Evolutionary conservation across 371 early-diverging fungal genomes (phyloP).

Genomic region (Mucor plumbeus): DNA sequence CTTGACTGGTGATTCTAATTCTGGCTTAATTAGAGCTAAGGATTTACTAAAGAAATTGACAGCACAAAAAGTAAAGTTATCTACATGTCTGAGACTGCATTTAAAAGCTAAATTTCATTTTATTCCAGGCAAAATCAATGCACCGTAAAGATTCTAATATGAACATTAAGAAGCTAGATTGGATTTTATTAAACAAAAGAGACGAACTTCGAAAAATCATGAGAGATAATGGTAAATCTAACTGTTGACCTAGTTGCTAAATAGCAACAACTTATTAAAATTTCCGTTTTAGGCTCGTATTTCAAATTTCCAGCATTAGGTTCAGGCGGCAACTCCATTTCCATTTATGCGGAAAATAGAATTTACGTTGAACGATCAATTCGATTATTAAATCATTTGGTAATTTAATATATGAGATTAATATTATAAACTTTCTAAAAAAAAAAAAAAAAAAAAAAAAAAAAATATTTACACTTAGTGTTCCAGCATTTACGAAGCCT

Average conservation of each 20-base stretch:
- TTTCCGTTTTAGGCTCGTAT: slow-evolving; percentile 47
- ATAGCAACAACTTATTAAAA: background rate
- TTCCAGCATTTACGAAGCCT: slow-evolving; percentile 63
- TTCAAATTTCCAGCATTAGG: slow-evolving; percentile 72
- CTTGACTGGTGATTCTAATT: slow-evolving; percentile 42
- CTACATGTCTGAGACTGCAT: too few species aligned
- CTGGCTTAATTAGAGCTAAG: slow-evolving; percentile 43
- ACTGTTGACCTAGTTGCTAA: too few species aligned
- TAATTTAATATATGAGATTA: slow-evolving; percentile 28
- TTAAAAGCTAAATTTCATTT: background rate
- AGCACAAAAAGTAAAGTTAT: slow-evolving; percentile 44
- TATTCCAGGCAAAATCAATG: slow-evolving; percentile 50
- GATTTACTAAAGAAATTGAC: slow-evolving; percentile 49
- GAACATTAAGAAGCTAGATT: slow-evolving; percentile 74
- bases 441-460: too few species aligned
- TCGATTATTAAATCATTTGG: slow-evolving; percentile 72
- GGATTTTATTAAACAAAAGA: slow-evolving; percentile 70
- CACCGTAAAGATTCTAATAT: slow-evolving; percentile 48
- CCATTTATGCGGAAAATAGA: slow-evolving; percentile 69
- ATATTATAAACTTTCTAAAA: background rate
- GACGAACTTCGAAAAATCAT: slow-evolving; percentile 72
- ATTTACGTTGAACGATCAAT: slow-evolving; percentile 79
- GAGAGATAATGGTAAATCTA: slow-evolving; percentile 68
- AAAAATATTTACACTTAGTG: too few species aligned
- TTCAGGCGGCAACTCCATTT: slow-evolving; percentile 53